Evolutionary conservation across 345 rosid genomes (phyloP).

Genomic region (Noccaea bulbosa): DNA sequence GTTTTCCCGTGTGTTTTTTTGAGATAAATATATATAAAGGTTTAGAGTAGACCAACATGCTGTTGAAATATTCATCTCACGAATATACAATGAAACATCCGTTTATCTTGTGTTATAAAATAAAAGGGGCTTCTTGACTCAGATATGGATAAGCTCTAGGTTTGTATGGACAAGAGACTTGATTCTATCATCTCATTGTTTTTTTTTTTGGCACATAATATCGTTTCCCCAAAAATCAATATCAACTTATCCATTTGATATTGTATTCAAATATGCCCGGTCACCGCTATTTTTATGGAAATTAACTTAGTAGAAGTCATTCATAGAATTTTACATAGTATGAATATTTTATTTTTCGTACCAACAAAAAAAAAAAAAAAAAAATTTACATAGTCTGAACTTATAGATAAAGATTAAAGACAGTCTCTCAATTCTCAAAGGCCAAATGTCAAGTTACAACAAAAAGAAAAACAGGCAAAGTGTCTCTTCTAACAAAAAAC

Average conservation of each 20-base stretch:
- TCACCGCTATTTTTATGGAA: neutral
- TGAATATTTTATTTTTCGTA: too few species aligned
- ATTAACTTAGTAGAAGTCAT: neutral
- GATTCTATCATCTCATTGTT: conserved; percentile 20
- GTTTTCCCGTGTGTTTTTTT: conserved; percentile 31
- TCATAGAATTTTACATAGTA: neutral
- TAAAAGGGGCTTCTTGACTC: conserved; percentile 32
- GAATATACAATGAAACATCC: conserved; percentile 2
- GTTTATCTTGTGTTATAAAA: neutral
- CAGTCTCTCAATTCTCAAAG: conserved; percentile 16
- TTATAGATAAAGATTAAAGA: neutral
- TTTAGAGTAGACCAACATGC: conserved; percentile 29
- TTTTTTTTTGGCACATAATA: conserved; percentile 5
- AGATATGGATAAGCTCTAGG: conserved; percentile 39
- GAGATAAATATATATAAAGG: neutral
- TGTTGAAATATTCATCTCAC: neutral
- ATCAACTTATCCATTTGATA: conserved; percentile 15
- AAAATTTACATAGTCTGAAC: neutral
- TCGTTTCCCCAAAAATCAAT: conserved; percentile 15
- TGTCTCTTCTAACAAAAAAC: conserved; percentile 22
- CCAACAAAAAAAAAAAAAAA: too few species aligned
- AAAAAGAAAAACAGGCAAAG: conserved; percentile 17
- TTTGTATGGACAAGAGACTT: conserved; percentile 31
- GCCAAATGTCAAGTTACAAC: conserved; percentile 31
- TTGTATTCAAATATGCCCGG: conserved; percentile 5